Evolutionary conservation across 2,329 filamentous ascomycete species (phyloP).

Genomic region (Aureobasidium sp.): DNA sequence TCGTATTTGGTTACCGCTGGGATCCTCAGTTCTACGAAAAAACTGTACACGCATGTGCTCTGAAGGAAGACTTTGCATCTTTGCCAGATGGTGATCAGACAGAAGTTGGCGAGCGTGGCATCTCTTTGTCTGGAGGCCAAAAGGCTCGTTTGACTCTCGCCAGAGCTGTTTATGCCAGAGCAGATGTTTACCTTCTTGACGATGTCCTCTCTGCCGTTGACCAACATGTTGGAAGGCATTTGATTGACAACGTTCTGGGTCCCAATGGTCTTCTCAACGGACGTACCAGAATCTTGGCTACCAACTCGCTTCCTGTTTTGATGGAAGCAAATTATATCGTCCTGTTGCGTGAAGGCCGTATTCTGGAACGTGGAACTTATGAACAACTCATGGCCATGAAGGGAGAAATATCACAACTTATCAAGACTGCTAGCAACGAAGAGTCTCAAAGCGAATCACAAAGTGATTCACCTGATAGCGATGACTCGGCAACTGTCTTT

Average conservation of each 20-base stretch:
- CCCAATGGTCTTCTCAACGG: slow-evolving; percentile 70
- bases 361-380: slow-evolving; percentile 85
- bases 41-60: slow-evolving; percentile 83
- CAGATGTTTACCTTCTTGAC: slow-evolving; percentile 93
- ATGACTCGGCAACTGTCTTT: slow-evolving; percentile 59
- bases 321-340: slow-evolving; percentile 84
- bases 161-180: slow-evolving; percentile 88
- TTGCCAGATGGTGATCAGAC: slow-evolving; percentile 95
- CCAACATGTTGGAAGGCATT: slow-evolving; percentile 88
- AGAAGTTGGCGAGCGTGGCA: slow-evolving; percentile 91
- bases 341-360: slow-evolving; percentile 72
- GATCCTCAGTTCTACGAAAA: slow-evolving; percentile 91
- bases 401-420: slow-evolving; percentile 76
- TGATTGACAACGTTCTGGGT: slow-evolving; percentile 91
- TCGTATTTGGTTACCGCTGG: slow-evolving; percentile 90
- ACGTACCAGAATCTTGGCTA: slow-evolving; percentile 89
- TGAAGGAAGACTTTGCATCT: slow-evolving; percentile 83
- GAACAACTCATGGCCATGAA: slow-evolving; percentile 89
- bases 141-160: slow-evolving; percentile 90
- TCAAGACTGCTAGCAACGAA: slow-evolving; percentile 63
- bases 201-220: slow-evolving; percentile 96
- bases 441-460: slow-evolving; percentile 37
- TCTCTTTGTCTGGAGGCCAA: slow-evolving; percentile 91
- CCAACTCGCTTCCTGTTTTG: slow-evolving; percentile 88
- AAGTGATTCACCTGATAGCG: slow-evolving; percentile 48